phyloP scores from a whole-genome alignment of 352 stramenopile genomes.

The Phytophthora pseudosyringae region DNA sequence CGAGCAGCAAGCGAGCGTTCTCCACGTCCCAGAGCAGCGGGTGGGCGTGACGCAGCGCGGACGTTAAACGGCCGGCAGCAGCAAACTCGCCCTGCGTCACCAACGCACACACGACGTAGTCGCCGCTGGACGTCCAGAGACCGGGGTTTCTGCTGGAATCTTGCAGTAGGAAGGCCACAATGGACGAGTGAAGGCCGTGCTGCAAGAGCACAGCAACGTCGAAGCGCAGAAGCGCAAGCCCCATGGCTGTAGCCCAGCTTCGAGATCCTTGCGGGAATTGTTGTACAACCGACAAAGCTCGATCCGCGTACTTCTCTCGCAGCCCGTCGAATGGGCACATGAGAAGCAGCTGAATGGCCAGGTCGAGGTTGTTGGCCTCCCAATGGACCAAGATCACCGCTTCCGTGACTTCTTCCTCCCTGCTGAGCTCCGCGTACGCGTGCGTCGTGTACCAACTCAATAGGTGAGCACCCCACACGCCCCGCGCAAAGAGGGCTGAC shows the following conservation, averaged over 20 bases:
- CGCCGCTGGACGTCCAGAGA: constrained; percentile 65
- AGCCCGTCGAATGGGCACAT: constrained; percentile 65
- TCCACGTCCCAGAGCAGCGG: constrained; percentile 76
- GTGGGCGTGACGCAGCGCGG: constrained; percentile 60
- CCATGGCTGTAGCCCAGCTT: constrained; percentile 37
- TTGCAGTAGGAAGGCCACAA: constrained; percentile 51
- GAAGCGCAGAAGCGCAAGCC: constrained; percentile 71
- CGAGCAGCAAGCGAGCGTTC: constrained; percentile 63
- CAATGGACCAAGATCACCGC: constrained; percentile 46
- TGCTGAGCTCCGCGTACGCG: constrained; percentile 50
- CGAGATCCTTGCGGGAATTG: constrained; percentile 23
- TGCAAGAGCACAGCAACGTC: constrained; percentile 52
- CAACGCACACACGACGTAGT: constrained; percentile 75
- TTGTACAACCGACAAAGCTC: constrained; percentile 31
- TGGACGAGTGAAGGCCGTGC: constrained; percentile 44
- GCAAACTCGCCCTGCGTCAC: constrained; percentile 54
- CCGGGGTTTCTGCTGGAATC: constrained; percentile 5
- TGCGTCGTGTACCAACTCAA: constrained; percentile 62
- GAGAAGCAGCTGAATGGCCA: constrained; percentile 59
- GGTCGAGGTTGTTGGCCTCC: constrained; percentile 36
- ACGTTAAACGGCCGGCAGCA: constrained; percentile 55
- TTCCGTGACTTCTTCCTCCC: constrained; percentile 37
- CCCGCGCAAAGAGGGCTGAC: constrained; percentile 52
- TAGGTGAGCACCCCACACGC: constrained; percentile 49
- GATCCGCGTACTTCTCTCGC: constrained; percentile 41